A percentile compares a stretch with the other conserved stretches of the same genome.
Evolutionary conservation across 2,329 filamentous ascomycete genomes (phyloP).

Genomic region (Colletotrichum echinochloae): DNA sequence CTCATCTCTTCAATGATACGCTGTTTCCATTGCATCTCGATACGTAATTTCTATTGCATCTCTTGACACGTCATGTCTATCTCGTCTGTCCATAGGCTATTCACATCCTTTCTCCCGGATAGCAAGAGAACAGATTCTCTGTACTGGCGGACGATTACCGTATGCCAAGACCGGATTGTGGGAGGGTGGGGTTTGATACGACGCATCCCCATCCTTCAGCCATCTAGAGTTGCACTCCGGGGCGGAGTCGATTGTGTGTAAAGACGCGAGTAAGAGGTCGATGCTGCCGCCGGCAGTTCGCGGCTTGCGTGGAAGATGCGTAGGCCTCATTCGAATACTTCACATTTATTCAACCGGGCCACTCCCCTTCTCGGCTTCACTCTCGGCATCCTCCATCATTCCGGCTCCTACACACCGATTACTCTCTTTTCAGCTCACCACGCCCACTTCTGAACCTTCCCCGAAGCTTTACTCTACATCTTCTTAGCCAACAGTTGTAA

Average conservation of each 20-base stretch:
- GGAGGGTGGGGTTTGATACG: constrained; percentile 13
- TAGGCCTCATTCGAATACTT: background rate
- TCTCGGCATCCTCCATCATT: background rate
- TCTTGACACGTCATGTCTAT: too few relatives aligned
- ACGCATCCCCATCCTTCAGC: too few relatives aligned
- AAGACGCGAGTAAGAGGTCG: background rate
- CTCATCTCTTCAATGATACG: too few relatives aligned
- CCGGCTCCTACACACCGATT: background rate
- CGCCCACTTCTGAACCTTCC: constrained; percentile 7
- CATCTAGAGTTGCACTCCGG: background rate
- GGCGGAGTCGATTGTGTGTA: too few relatives aligned
- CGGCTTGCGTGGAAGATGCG: constrained; percentile 14
- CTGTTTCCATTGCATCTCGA: too few relatives aligned
- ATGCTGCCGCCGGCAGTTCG: background rate
- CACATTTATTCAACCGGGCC: constrained; percentile 26
- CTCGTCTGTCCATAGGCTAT: too few relatives aligned
- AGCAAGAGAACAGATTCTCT: too few relatives aligned
- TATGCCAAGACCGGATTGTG: too few relatives aligned
- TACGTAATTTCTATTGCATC: too few relatives aligned
- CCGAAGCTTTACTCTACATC: constrained; percentile 18
- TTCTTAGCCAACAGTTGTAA: background rate
- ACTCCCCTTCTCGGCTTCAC: background rate
- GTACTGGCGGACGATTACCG: too few relatives aligned
- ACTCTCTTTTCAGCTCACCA: constrained; percentile 23
- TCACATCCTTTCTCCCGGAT: too few relatives aligned